These are phyloP conservation scores for Hippophae gyantsensis DNA, from an alignment of 306 rosid genomes.

Conservation along the genomic window DNA sequence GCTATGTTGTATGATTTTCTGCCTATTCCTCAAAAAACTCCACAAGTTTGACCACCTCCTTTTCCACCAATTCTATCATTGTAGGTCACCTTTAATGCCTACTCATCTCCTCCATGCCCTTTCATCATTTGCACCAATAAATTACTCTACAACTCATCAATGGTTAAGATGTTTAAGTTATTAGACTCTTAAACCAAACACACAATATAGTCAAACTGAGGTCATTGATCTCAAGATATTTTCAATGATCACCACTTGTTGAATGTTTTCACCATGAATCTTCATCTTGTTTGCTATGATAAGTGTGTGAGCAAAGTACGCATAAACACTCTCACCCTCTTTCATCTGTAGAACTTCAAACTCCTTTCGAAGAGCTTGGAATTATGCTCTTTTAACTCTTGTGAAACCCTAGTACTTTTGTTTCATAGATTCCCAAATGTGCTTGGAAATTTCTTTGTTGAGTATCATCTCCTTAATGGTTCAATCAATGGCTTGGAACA, in stretches of 20 bases:
- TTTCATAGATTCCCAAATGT: constrained; percentile 1
- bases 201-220: too few relatives aligned
- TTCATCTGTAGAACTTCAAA: constrained; percentile 1
- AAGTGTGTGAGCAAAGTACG: neutral
- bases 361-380: neutral
- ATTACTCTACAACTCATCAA: neutral
- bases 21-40: too few relatives aligned
- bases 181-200: too few relatives aligned
- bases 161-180: too few relatives aligned
- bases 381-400: neutral
- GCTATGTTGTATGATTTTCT: too few relatives aligned
- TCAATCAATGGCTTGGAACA: too few relatives aligned
- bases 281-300: neutral
- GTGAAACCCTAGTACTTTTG: neutral
- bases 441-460: constrained; percentile 3
- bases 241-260: constrained; percentile 6
- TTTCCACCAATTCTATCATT: too few relatives aligned
- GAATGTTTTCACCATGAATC: neutral
- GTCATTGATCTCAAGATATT: neutral
- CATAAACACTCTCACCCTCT: neutral
- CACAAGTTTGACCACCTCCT: too few relatives aligned
- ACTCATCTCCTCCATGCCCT: too few relatives aligned
- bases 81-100: too few relatives aligned
- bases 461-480: neutral
- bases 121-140: too few relatives aligned